Conservation (phyloP, 2,329 filamentous ascomycete species). For the Fusarium albidum region DNA sequence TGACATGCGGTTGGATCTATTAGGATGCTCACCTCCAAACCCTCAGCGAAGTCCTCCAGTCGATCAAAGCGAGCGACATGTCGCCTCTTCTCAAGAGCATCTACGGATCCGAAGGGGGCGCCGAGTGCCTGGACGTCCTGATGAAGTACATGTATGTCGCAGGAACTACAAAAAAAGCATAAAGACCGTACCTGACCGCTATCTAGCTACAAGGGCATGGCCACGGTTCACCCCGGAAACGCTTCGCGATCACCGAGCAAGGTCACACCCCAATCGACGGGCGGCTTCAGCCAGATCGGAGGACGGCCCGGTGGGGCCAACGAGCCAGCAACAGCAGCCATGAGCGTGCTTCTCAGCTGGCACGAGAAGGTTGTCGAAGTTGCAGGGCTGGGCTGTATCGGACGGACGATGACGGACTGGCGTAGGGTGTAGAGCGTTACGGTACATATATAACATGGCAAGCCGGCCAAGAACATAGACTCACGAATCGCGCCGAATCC, state of each 20-base stretch:
- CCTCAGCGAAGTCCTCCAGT: slow-evolving; percentile 92
- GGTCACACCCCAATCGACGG: slow-evolving; percentile 77
- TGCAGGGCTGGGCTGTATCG: slow-evolving; percentile 89
- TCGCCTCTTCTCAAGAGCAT: slow-evolving; percentile 84
- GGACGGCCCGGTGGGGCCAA: slow-evolving; percentile 60
- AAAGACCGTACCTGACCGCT: slow-evolving; percentile 16
- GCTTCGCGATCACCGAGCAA: slow-evolving; percentile 53
- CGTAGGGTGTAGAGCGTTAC: slow-evolving; percentile 67
- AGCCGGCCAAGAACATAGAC: slow-evolving; percentile 30
- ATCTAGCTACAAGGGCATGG: slow-evolving; percentile 89
- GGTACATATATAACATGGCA: slow-evolving; percentile 15
- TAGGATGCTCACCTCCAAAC: slow-evolving; percentile 88
- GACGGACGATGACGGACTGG: slow-evolving; percentile 95
- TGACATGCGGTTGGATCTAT: slow-evolving; percentile 3
- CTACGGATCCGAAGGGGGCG: slow-evolving; percentile 79
- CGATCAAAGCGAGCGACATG: slow-evolving; percentile 97
- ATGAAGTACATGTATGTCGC: slow-evolving; percentile 93
- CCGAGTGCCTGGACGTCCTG: slow-evolving; percentile 87
- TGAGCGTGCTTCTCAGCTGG: slow-evolving; percentile 98
- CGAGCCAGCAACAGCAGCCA: slow-evolving; percentile 81
- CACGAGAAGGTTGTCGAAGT: slow-evolving; percentile 98
- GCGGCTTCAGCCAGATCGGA: slow-evolving; percentile 83
- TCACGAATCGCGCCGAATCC: slow-evolving; percentile 15
- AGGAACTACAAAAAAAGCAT: neutral
- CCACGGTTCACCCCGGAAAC: slow-evolving; percentile 52